These are phyloP conservation scores for Cryomyces minteri DNA, from an alignment of 495 filamentous ascomycete genomes.

Conservation along the genomic window DNA sequence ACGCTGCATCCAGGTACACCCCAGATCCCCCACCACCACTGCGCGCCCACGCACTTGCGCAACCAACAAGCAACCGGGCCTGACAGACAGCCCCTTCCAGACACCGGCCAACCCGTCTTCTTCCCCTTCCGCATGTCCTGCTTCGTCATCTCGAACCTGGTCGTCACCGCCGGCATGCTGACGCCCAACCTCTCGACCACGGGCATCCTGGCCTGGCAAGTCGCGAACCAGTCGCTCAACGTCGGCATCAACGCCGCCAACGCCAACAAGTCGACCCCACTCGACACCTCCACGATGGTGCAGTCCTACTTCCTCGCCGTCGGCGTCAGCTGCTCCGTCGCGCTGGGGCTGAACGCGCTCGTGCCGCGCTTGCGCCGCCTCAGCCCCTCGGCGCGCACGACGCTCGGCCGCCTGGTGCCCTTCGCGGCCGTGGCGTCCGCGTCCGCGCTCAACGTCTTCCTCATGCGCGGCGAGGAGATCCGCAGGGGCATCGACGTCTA, in stretches of 20 bases:
- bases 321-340: constrained; percentile 78
- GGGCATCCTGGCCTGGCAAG: constrained; percentile 87
- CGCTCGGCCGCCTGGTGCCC: constrained; percentile 70
- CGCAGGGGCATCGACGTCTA: constrained; percentile 87
- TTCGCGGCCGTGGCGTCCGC: constrained; percentile 89
- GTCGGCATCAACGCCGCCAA: constrained; percentile 95
- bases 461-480: constrained; percentile 96
- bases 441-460: constrained; percentile 81
- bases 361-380: constrained; percentile 70
- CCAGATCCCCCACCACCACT: not conserved
- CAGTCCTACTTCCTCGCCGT: constrained; percentile 89
- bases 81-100: too few species aligned
- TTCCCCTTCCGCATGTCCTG: constrained; percentile 94
- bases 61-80: too few species aligned
- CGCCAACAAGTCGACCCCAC: constrained; percentile 85
- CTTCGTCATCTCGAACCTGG: constrained; percentile 82
- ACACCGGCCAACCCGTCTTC: constrained; percentile 81
- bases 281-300: constrained; percentile 59
- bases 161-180: constrained; percentile 97
- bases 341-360: constrained; percentile 74
- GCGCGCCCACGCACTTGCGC: not conserved
- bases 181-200: constrained; percentile 67
- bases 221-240: constrained; percentile 92
- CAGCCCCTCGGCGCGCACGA: constrained; percentile 49
- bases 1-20: constrained; percentile 85